A percentile compares a stretch with the other conserved stretches of the same genome.
Conservation (phyloP, 345 rosid species). For the Ailanthus altissimus region DNA sequence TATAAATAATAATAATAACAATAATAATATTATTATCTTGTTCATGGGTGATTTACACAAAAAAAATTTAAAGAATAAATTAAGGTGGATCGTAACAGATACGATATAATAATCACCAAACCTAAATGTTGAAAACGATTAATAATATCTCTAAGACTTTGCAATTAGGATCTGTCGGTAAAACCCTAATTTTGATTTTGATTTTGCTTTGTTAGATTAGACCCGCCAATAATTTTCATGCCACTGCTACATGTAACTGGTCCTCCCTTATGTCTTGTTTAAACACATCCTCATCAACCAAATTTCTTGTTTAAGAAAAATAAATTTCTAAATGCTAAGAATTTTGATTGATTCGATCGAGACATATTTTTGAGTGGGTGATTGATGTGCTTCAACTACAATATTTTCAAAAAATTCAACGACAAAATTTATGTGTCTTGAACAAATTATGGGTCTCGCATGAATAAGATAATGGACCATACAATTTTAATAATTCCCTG, state of each 20-base stretch:
- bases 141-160: neutral
- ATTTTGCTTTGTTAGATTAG: neutral
- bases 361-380: neutral
- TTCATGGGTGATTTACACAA: neutral
- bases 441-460: neutral
- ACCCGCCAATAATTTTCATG: neutral
- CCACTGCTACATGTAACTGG: neutral
- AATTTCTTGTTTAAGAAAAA: neutral
- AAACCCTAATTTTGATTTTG: neutral
- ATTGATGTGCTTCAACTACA: slow-evolving; percentile 10
- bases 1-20: too few species aligned
- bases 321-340: neutral
- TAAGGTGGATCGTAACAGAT: neutral
- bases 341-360: neutral
- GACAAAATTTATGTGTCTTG: slow-evolving; percentile 23
- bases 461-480: neutral
- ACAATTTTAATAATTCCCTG: neutral
- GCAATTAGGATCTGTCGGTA: neutral
- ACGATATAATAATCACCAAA: neutral
- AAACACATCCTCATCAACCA: neutral
- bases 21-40: too few species aligned
- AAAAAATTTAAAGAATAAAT: neutral
- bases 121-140: neutral
- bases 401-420: slow-evolving; percentile 19
- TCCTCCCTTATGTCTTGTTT: too few species aligned